Evolutionary conservation across 768 basidiomycete species (phyloP).

Genomic region (Tricholoma flavovirens): DNA sequence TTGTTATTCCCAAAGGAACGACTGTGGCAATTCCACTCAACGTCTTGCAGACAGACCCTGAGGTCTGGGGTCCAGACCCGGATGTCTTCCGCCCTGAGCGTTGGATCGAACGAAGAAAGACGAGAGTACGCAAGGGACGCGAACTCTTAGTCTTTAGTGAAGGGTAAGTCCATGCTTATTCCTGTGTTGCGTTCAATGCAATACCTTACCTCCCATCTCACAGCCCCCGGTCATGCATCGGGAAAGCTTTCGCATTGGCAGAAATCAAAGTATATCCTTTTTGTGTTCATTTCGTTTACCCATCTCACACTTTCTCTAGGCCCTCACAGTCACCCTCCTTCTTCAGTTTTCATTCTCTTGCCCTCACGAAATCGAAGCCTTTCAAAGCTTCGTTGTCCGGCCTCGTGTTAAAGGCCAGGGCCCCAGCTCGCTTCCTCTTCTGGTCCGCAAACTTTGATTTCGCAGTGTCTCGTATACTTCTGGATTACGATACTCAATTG

Average conservation of each 20-base stretch:
- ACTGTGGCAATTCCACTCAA: constrained; percentile 50
- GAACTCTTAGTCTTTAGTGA: constrained; percentile 54
- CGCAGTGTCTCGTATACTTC: neutral
- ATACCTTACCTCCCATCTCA: neutral
- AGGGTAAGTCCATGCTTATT: constrained; percentile 33
- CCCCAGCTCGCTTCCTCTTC: constrained; percentile 51
- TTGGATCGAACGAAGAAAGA: constrained; percentile 45
- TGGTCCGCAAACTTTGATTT: constrained; percentile 36
- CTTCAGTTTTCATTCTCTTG: constrained; percentile 51
- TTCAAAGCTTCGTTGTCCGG: constrained; percentile 62
- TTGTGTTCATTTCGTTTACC: neutral
- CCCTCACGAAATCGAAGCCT: constrained; percentile 48
- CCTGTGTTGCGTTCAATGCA: constrained; percentile 1
- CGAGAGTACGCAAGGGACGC: constrained; percentile 26
- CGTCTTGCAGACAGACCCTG: constrained; percentile 48
- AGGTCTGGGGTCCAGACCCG: constrained; percentile 57
- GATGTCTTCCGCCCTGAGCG: constrained; percentile 53
- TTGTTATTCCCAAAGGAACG: constrained; percentile 54
- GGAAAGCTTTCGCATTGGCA: constrained; percentile 49
- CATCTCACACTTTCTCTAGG: constrained; percentile 15
- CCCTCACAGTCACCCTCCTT: constrained; percentile 43
- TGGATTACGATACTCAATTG: neutral
- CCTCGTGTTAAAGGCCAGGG: constrained; percentile 50
- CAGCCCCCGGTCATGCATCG: constrained; percentile 58
- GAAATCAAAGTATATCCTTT: constrained; percentile 51